Conservation (phyloP, 106 monocot genomes). For the Dendrobium chrysotoxum region DNA sequence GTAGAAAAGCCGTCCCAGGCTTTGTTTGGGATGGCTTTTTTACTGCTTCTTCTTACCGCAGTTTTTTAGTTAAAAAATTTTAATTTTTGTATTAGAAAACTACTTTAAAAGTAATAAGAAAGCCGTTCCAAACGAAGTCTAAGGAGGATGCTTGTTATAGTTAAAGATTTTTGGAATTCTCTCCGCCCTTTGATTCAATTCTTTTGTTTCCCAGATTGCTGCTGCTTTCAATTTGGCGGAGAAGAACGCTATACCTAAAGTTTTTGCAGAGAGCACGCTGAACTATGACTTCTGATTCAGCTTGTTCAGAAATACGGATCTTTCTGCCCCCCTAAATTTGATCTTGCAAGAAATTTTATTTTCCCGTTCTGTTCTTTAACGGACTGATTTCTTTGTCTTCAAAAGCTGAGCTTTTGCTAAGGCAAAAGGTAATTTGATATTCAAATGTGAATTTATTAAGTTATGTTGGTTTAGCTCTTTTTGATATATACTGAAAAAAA, state of each 20-base stretch:
- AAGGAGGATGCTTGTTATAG: not conserved
- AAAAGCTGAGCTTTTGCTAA: not conserved
- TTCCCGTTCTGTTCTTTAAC: not conserved
- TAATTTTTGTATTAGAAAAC: too few relatives aligned
- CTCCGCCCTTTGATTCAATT: not conserved
- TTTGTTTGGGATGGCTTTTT: too few relatives aligned
- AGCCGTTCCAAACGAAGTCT: too few relatives aligned
- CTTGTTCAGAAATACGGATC: not conserved
- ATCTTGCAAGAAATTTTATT: not conserved
- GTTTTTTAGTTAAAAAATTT: too few relatives aligned
- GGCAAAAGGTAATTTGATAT: not conserved
- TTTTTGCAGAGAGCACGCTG: constrained; percentile 24
- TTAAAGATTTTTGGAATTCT: not conserved
- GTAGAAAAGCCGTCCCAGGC: too few relatives aligned
- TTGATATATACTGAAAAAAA: too few relatives aligned
- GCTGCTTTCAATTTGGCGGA: constrained; percentile 25
- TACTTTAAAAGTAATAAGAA: too few relatives aligned
- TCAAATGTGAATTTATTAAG: not conserved
- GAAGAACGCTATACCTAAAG: constrained; percentile 9
- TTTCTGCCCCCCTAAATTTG: constrained; percentile 2
- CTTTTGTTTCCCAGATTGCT: constrained; percentile 15
- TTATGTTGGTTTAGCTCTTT: not conserved
- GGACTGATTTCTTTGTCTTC: not conserved
- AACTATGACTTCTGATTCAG: constrained; percentile 13
- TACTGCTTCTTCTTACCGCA: too few relatives aligned